Conservation (phyloP, 2,329 filamentous ascomycete genomes). For the Zasmidium angulare region DNA sequence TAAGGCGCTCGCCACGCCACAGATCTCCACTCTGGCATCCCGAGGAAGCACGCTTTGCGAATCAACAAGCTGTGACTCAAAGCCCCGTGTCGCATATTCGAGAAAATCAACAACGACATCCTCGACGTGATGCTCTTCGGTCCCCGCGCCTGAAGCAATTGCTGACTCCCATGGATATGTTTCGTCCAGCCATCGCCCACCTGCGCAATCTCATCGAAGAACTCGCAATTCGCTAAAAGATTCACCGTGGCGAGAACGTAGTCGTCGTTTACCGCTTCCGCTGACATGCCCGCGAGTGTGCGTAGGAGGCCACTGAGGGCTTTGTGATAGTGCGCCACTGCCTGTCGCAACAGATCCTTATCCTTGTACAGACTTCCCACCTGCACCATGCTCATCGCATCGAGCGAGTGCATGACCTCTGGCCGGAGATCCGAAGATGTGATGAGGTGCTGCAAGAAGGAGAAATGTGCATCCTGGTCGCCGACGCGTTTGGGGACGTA, state of each 20-base stretch:
- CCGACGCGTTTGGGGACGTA: constrained; percentile 28
- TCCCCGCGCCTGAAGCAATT: constrained; percentile 31
- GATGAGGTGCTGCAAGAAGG: constrained; percentile 26
- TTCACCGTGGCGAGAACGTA: constrained; percentile 32
- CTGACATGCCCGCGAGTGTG: constrained; percentile 17
- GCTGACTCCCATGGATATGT: constrained; percentile 30
- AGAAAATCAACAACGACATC: constrained; percentile 29
- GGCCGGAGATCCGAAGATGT: constrained; percentile 19
- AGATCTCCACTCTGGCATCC: constrained; percentile 28
- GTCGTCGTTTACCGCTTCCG: constrained; percentile 25
- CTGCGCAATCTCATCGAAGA: constrained; percentile 33
- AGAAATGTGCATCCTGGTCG: constrained; percentile 21
- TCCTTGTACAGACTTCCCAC: constrained; percentile 30
- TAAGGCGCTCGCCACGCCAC: constrained; percentile 26
- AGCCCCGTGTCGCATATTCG: constrained; percentile 29
- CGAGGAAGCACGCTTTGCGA: constrained; percentile 31
- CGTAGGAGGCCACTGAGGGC: constrained; percentile 24
- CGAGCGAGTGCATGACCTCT: constrained; percentile 28
- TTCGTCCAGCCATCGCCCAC: constrained; percentile 29
- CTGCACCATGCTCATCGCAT: constrained; percentile 31
- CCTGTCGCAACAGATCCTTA: constrained; percentile 23
- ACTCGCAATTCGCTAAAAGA: constrained; percentile 31
- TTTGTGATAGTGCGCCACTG: constrained; percentile 26
- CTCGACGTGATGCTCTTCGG: constrained; percentile 25
- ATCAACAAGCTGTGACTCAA: constrained; percentile 27